Conservation (phyloP, 2,329 filamentous ascomycete genomes). For the Aspergillus phoenicis region DNA sequence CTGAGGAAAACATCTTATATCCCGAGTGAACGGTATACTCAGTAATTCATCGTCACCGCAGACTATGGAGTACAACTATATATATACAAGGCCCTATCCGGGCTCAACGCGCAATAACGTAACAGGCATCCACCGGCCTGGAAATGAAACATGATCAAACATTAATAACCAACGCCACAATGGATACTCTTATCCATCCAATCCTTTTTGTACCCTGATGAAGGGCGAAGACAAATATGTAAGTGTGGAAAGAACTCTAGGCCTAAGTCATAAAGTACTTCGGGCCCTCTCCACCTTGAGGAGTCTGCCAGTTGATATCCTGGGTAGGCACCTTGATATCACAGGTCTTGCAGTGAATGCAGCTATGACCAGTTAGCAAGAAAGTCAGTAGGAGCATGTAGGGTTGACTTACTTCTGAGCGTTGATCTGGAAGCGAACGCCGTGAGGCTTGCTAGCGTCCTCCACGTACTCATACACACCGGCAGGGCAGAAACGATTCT, state of each 20-base stretch:
- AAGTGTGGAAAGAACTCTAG: not conserved
- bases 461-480: slow-evolving; percentile 98
- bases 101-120: not conserved
- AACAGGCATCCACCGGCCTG: not conserved
- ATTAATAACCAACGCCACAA: slow-evolving; percentile 8
- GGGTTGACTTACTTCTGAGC: slow-evolving; percentile 80
- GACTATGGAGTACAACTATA: not conserved
- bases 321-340: slow-evolving; percentile 97
- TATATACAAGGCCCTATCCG: not conserved
- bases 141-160: not conserved
- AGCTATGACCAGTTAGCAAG: slow-evolving; percentile 58
- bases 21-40: too few species aligned
- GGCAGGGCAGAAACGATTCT: slow-evolving; percentile 95
- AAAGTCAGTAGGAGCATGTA: not conserved
- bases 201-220: not conserved
- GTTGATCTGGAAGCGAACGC: slow-evolving; percentile 97
- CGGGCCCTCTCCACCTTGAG: slow-evolving; percentile 80
- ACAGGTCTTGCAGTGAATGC: slow-evolving; percentile 99
- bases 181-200: not conserved
- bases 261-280: slow-evolving; percentile 64
- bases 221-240: not conserved
- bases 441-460: slow-evolving; percentile 80
- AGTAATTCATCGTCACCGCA: too few species aligned
- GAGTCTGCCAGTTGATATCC: slow-evolving; percentile 96
- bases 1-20: too few species aligned